These are phyloP conservation scores for Botrytis fragariae DNA, from an alignment of 2,329 filamentous ascomycete species.

Conservation along the genomic window DNA sequence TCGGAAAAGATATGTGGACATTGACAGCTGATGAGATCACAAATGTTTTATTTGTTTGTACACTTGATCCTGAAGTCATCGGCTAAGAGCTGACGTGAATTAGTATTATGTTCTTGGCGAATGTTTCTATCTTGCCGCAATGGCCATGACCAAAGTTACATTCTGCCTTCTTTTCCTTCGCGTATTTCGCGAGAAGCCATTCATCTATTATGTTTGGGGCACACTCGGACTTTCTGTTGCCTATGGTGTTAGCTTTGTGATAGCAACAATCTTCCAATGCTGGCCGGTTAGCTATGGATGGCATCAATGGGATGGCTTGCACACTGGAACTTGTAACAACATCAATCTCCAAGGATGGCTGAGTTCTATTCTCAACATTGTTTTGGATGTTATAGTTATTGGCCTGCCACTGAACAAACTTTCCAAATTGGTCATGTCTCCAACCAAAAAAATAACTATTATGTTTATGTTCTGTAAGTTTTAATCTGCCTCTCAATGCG, in stretches of 20 bases:
- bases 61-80: background rate
- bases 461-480: conserved; percentile 45
- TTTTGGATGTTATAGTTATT: conserved; percentile 51
- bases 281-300: conserved; percentile 51
- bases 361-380: conserved; percentile 51
- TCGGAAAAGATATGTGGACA: conserved; percentile 21
- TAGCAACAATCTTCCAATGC: conserved; percentile 38
- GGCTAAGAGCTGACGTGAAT: background rate
- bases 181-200: conserved; percentile 46
- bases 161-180: conserved; percentile 54
- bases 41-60: conserved; percentile 13
- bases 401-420: conserved; percentile 49
- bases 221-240: conserved; percentile 39
- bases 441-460: conserved; percentile 48
- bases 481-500: background rate
- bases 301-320: conserved; percentile 49
- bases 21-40: conserved; percentile 11
- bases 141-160: conserved; percentile 43
- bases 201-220: conserved; percentile 34
- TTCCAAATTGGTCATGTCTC: conserved; percentile 43
- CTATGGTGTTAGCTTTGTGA: conserved; percentile 16
- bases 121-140: conserved; percentile 20
- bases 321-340: conserved; percentile 48
- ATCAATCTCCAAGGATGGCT: conserved; percentile 50
- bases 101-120: conserved; percentile 21